phyloP scores from a whole-genome alignment of 2,329 filamentous ascomycete species.

The Colletotrichum cereale region DNA sequence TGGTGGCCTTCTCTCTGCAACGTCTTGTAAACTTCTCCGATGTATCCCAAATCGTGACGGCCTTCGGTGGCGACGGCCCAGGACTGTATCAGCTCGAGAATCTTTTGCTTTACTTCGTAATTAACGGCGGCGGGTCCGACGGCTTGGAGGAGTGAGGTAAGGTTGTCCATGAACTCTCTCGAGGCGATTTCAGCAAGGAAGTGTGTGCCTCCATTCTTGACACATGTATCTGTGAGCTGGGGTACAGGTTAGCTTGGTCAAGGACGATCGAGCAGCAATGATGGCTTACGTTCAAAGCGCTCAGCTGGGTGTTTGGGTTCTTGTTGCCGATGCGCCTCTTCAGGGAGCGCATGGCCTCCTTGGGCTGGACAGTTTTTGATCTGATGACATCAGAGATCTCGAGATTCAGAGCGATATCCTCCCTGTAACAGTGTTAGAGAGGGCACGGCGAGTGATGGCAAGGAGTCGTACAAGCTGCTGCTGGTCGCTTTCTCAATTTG shows the following conservation, averaged over 20 bases:
- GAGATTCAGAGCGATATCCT: conserved; percentile 96
- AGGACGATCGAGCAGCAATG: conserved; percentile 36
- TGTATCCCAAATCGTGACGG: conserved; percentile 84
- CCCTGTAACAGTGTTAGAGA: conserved; percentile 63
- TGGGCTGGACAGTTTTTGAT: conserved; percentile 96
- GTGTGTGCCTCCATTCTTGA: conserved; percentile 97
- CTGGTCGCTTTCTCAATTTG: conserved; percentile 96
- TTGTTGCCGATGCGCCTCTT: conserved; percentile 96
- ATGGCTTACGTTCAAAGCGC: conserved; percentile 82
- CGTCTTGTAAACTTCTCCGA: conserved; percentile 86
- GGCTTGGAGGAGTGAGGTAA: conserved; percentile 89
- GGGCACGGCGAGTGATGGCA: conserved; percentile 12
- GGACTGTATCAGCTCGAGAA: conserved; percentile 91
- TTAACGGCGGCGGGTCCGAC: conserved; percentile 82
- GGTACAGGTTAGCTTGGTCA: conserved; percentile 41
- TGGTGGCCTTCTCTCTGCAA: conserved; percentile 87
- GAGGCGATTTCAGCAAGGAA: conserved; percentile 97
- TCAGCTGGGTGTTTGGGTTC: conserved; percentile 96
- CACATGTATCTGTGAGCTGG: conserved; percentile 96
- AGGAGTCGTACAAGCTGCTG: conserved; percentile 83
- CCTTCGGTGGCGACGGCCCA: conserved; percentile 94
- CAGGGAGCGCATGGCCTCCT: conserved; percentile 96
- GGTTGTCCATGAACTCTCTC: conserved; percentile 97
- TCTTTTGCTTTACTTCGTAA: conserved; percentile 87
- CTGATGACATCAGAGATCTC: conserved; percentile 98